A percentile compares a stretch with the other conserved stretches of the same genome.
Evolutionary conservation across 2,329 filamentous ascomycete species (phyloP).

Genomic region (Fusarium tanahbumbuense): DNA sequence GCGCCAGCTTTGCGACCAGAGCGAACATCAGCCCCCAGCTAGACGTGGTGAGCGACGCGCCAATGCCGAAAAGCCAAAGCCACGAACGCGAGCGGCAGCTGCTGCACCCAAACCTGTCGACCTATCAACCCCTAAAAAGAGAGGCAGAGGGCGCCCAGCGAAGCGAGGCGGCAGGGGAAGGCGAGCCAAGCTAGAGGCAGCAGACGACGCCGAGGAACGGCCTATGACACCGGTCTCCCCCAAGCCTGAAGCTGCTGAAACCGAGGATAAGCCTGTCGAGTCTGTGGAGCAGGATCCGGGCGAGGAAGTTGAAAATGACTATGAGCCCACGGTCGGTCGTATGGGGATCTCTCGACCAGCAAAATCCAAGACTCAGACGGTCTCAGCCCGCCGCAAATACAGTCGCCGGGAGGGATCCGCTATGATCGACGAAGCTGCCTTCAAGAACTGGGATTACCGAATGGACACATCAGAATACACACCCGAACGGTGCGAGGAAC

Average conservation of each 20-base stretch:
- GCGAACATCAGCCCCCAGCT: constrained; percentile 94
- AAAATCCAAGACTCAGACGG: constrained; percentile 76
- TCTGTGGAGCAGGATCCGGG: constrained; percentile 63
- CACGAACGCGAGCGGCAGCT: constrained; percentile 52
- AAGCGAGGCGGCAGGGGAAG: constrained; percentile 52
- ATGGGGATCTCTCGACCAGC: constrained; percentile 63
- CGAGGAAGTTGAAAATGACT: constrained; percentile 60
- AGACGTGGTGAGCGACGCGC: constrained; percentile 84
- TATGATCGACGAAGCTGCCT: constrained; percentile 88
- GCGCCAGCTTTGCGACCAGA: constrained; percentile 92
- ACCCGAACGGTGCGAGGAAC: constrained; percentile 89
- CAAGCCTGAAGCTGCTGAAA: constrained; percentile 52
- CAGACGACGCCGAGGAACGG: constrained; percentile 60
- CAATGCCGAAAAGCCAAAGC: constrained; percentile 65
- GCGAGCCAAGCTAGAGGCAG: constrained; percentile 53
- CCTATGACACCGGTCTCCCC: constrained; percentile 71
- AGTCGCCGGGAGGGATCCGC: constrained; percentile 82
- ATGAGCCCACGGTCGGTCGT: constrained; percentile 52
- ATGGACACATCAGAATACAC: constrained; percentile 91
- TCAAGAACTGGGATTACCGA: constrained; percentile 90
- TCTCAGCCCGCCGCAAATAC: constrained; percentile 87
- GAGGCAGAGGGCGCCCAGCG: constrained; percentile 55
- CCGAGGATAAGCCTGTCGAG: constrained; percentile 53
- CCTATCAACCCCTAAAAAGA: constrained; percentile 53
- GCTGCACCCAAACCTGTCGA: constrained; percentile 50